Percentiles rank a stretch among this genome's conserved stretches.
phyloP scores from a whole-genome alignment of 495 filamentous ascomycete species.

The Aspergillus bridgeri region DNA sequence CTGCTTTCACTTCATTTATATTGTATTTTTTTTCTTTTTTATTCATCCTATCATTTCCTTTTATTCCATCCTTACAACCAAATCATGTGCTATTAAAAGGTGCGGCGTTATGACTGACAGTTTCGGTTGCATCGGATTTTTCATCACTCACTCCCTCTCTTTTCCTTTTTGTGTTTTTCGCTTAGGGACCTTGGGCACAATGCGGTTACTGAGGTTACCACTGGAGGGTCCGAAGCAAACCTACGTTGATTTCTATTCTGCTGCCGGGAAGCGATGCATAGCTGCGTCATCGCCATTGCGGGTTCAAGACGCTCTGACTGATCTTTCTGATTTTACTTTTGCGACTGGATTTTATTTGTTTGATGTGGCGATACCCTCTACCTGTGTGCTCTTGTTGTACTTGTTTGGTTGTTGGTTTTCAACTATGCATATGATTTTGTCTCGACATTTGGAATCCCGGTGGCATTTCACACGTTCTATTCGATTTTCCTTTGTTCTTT shows the following conservation, averaged over 20 bases:
- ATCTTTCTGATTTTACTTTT: slow-evolving; percentile 13
- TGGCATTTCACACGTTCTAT: slow-evolving; percentile 11
- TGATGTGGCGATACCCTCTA: slow-evolving; percentile 30
- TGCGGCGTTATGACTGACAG: slow-evolving; percentile 11
- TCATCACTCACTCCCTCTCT: not conserved
- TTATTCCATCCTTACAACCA: not conserved
- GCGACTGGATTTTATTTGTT: slow-evolving; percentile 10
- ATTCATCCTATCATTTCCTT: slow-evolving; percentile 3
- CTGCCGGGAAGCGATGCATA: slow-evolving; percentile 9
- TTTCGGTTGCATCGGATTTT: not conserved
- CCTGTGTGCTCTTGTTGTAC: slow-evolving; percentile 14
- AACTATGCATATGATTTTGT: not conserved
- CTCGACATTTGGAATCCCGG: slow-evolving; percentile 8
- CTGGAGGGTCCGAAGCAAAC: slow-evolving; percentile 11
- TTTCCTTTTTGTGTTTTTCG: slow-evolving; percentile 4
- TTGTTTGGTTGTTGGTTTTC: slow-evolving; percentile 10
- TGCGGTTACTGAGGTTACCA: slow-evolving; percentile 9
- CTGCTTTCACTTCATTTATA: not conserved
- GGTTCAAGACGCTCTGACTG: slow-evolving; percentile 15
- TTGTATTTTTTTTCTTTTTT: slow-evolving; percentile 4
- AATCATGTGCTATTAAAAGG: slow-evolving; percentile 10
- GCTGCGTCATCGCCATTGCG: slow-evolving; percentile 14
- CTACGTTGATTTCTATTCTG: slow-evolving; percentile 5
- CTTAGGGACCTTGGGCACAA: slow-evolving; percentile 14
- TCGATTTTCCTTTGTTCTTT: not conserved